phyloP scores from a whole-genome alignment of 2,329 filamentous ascomycete genomes.

The Alternaria longipes region DNA sequence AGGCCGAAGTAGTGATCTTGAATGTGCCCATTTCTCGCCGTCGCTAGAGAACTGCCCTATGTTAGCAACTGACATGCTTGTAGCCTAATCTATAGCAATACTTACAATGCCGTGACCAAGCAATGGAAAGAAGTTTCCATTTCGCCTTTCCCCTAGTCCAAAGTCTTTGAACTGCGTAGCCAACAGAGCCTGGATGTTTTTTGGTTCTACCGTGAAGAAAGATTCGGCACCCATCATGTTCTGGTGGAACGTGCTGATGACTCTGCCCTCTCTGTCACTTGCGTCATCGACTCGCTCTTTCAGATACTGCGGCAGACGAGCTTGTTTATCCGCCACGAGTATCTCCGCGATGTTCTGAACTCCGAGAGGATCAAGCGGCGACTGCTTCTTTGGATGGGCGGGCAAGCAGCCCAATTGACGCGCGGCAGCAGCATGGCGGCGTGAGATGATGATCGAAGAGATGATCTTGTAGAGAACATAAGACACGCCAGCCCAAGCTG shows the following conservation, averaged over 20 bases:
- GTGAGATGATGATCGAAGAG: slow-evolving; percentile 35
- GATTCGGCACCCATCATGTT: slow-evolving; percentile 25
- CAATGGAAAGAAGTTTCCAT: slow-evolving; percentile 50
- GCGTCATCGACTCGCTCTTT: slow-evolving; percentile 30
- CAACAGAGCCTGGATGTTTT: slow-evolving; percentile 57
- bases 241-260: slow-evolving; percentile 39
- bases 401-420: slow-evolving; percentile 57
- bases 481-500: slow-evolving; percentile 39
- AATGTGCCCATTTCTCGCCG: slow-evolving; percentile 43
- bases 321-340: slow-evolving; percentile 49
- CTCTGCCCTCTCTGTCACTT: slow-evolving; percentile 26
- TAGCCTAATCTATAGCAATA: background rate
- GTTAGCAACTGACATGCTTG: background rate
- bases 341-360: slow-evolving; percentile 56
- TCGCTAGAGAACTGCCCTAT: slow-evolving; percentile 40
- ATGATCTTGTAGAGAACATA: slow-evolving; percentile 46
- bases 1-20: slow-evolving; percentile 46
- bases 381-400: slow-evolving; percentile 50
- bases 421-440: slow-evolving; percentile 46
- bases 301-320: slow-evolving; percentile 44
- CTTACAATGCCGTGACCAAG: slow-evolving; percentile 53
- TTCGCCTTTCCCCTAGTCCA: slow-evolving; percentile 49
- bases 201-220: slow-evolving; percentile 53
- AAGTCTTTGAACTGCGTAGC: slow-evolving; percentile 59
- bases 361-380: slow-evolving; percentile 58